Evolutionary conservation across 441 rosid genomes (phyloP).

Genomic region (Euphorbia celastroides): DNA sequence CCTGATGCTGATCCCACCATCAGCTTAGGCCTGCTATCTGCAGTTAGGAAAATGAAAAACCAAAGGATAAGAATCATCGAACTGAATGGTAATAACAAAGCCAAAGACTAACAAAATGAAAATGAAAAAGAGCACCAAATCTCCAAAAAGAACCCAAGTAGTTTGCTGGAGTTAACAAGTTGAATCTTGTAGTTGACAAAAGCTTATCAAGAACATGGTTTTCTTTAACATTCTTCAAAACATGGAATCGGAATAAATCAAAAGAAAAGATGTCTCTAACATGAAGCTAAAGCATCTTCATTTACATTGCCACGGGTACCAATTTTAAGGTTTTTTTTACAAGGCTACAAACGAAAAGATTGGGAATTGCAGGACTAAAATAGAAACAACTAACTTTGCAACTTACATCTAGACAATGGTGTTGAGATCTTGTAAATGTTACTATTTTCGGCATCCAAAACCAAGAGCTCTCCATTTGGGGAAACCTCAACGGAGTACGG

Average conservation of each 20-base stretch:
- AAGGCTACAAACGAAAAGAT: background rate
- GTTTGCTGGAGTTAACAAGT: conserved; percentile 29
- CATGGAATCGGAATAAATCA: conserved; percentile 11
- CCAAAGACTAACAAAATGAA: too few relatives aligned
- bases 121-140: conserved; percentile 21
- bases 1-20: conserved; percentile 85
- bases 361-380: background rate
- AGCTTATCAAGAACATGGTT: conserved; percentile 27
- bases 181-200: conserved; percentile 44
- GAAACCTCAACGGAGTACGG: conserved; percentile 66
- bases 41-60: conserved; percentile 26
- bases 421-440: conserved; percentile 77
- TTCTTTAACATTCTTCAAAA: background rate
- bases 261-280: conserved; percentile 20
- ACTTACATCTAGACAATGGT: conserved; percentile 76
- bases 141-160: conserved; percentile 25
- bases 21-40: conserved; percentile 84
- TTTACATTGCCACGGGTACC: background rate
- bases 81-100: too few relatives aligned
- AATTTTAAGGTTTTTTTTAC: too few relatives aligned
- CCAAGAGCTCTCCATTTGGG: conserved; percentile 70
- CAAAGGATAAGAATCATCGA: too few relatives aligned
- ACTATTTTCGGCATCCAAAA: conserved; percentile 76
- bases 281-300: conserved; percentile 33
- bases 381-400: background rate